A percentile compares a stretch with the other conserved stretches of the same genome.
phyloP scores from a whole-genome alignment of 768 basidiomycete genomes.

The Pleurotus platypus region DNA sequence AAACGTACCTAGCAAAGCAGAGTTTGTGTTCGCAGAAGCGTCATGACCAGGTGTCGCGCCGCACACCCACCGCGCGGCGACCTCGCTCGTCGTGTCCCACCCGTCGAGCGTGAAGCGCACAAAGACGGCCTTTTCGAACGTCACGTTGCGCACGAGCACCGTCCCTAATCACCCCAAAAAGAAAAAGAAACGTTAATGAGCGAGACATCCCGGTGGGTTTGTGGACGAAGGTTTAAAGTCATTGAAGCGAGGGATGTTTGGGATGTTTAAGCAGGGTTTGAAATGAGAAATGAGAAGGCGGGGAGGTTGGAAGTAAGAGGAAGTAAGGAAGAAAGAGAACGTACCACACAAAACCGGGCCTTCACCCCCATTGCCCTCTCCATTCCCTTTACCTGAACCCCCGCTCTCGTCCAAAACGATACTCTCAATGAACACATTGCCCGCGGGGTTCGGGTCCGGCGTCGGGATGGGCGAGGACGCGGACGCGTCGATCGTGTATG shows the following conservation, averaged over 20 bases:
- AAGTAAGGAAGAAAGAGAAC: too few relatives aligned
- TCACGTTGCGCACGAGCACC: conserved; percentile 72
- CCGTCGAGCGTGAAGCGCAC: conserved; percentile 90
- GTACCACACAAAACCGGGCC: too few relatives aligned
- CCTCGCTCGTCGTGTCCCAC: conserved; percentile 92
- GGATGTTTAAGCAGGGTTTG: too few relatives aligned
- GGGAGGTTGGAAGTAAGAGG: too few relatives aligned
- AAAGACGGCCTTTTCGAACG: conserved; percentile 82
- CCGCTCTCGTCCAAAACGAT: conserved; percentile 13
- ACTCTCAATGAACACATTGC: conserved; percentile 25
- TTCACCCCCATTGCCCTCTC: not conserved
- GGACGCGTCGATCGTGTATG: not conserved
- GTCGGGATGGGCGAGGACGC: conserved; percentile 26
- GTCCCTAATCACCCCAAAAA: too few relatives aligned
- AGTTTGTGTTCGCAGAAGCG: too few relatives aligned
- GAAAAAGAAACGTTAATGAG: conserved; percentile 21
- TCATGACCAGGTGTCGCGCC: too few relatives aligned
- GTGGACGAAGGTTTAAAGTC: too few relatives aligned
- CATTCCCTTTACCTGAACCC: not conserved
- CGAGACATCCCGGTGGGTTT: too few relatives aligned
- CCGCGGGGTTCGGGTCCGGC: conserved; percentile 17
- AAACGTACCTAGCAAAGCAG: not conserved
- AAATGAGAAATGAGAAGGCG: too few relatives aligned
- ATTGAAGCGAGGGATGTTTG: too few relatives aligned
- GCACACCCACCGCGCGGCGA: conserved; percentile 44